Percentiles rank a stretch among this genome's conserved stretches.
Evolutionary conservation across 2,329 filamentous ascomycete genomes (phyloP).

Genomic region (Penicillium griseofulvum): DNA sequence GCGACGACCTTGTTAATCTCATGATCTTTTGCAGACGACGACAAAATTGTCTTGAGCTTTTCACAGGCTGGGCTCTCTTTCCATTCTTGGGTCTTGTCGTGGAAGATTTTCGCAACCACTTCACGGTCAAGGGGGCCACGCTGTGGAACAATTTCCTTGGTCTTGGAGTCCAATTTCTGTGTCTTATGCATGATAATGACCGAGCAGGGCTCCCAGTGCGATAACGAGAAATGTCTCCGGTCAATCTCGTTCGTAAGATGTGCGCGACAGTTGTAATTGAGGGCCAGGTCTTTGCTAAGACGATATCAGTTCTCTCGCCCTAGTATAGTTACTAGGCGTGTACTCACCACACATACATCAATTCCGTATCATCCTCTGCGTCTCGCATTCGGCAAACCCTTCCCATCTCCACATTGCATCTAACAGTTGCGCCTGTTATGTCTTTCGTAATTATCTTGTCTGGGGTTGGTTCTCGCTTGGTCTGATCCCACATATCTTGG

Average conservation of each 20-base stretch:
- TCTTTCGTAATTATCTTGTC: neutral
- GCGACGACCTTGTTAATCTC: neutral
- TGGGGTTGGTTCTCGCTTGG: neutral
- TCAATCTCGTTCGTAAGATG: neutral
- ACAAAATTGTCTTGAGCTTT: neutral
- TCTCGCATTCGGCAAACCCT: too few species aligned
- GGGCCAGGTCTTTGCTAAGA: neutral
- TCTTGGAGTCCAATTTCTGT: neutral
- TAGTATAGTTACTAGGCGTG: neutral
- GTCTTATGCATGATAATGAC: neutral
- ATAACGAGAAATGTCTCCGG: neutral
- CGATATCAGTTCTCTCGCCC: neutral
- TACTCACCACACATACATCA: neutral
- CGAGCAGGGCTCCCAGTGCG: neutral
- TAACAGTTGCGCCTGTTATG: neutral
- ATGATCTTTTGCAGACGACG: neutral
- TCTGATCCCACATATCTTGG: neutral
- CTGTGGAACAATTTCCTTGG: neutral
- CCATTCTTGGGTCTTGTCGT: neutral
- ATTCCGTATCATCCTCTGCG: neutral
- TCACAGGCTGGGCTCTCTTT: neutral
- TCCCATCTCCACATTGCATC: neutral
- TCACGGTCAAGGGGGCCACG: neutral
- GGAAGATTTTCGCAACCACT: neutral
- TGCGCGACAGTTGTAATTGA: neutral